Percentiles rank a stretch among this genome's conserved stretches.
These are phyloP conservation scores for Oryza punctata DNA, from an alignment of 176 grass and related monocot species.

Conservation along the genomic window DNA sequence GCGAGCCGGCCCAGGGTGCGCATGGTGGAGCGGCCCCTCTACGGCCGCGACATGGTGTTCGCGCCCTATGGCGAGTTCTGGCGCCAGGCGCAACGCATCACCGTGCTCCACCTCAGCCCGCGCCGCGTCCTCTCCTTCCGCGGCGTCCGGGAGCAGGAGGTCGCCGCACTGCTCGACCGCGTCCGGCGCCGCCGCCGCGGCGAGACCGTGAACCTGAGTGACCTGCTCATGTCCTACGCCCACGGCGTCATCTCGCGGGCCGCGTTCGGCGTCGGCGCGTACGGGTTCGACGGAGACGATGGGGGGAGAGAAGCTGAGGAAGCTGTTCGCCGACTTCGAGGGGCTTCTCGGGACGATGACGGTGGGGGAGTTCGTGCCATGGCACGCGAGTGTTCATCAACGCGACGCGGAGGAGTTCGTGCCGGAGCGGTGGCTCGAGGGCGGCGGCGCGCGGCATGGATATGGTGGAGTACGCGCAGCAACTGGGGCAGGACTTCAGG, in stretches of 20 bases:
- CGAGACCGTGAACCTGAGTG: not conserved
- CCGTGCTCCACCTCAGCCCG: slow-evolving; percentile 44
- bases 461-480: no score
- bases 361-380: slow-evolving; percentile 54
- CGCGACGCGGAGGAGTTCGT: no score
- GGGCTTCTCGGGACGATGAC: slow-evolving; percentile 34
- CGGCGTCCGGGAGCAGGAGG: slow-evolving; percentile 40
- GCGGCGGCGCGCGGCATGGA: no score
- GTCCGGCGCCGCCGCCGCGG: slow-evolving; percentile 8
- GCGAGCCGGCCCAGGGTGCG: slow-evolving; percentile 30
- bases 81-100: slow-evolving; percentile 51
- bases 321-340: slow-evolving; percentile 54
- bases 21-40: slow-evolving; percentile 34
- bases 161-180: slow-evolving; percentile 14
- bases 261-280: slow-evolving; percentile 17
- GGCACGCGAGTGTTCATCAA: not conserved
- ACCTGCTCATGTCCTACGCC: slow-evolving; percentile 18
- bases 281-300: slow-evolving; percentile 22
- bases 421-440: no score
- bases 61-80: slow-evolving; percentile 60
- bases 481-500: slow-evolving; percentile 41
- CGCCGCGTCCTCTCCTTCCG: slow-evolving; percentile 37
- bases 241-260: slow-evolving; percentile 20
- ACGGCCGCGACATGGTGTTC: slow-evolving; percentile 54
- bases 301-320: slow-evolving; percentile 15